These are phyloP conservation scores for Lodderomyces margitis DNA, from an alignment of 1,139 yeast species.

Conservation along the genomic window DNA sequence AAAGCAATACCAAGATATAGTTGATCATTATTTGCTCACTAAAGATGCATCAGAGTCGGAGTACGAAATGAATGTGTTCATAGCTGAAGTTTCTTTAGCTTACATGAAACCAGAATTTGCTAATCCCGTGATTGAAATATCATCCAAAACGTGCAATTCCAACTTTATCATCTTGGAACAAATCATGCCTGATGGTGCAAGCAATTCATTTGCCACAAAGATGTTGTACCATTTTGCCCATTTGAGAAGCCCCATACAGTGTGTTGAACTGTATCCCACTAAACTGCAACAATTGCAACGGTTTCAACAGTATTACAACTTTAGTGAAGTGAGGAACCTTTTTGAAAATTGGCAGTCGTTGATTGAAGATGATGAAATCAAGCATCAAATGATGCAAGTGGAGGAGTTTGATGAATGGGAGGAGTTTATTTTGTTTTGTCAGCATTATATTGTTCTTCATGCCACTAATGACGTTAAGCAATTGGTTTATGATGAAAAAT, in stretches of 20 bases:
- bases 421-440: conserved; percentile 74
- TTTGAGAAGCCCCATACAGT: conserved; percentile 66
- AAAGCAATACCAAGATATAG: conserved; percentile 35
- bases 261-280: conserved; percentile 60
- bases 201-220: conserved; percentile 69
- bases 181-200: conserved; percentile 59
- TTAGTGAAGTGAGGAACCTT: conserved; percentile 55
- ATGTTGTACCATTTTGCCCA: conserved; percentile 74
- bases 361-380: conserved; percentile 37
- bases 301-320: conserved; percentile 43
- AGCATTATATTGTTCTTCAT: conserved; percentile 70
- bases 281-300: conserved; percentile 49
- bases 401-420: conserved; percentile 86
- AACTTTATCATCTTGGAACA: conserved; percentile 74
- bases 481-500: conserved; percentile 12
- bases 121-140: conserved; percentile 56
- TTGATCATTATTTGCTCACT: conserved; percentile 3
- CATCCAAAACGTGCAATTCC: conserved; percentile 47
- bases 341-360: conserved; percentile 55
- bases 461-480: conserved; percentile 45
- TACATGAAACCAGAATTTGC: conserved; percentile 73
- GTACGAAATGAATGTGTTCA: conserved; percentile 51
- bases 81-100: conserved; percentile 82
- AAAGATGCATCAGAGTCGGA: conserved; percentile 10
- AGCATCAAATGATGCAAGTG: conserved; percentile 42